Evolutionary conservation across 768 basidiomycete genomes (phyloP).

Genomic region (Mycena galericulata): DNA sequence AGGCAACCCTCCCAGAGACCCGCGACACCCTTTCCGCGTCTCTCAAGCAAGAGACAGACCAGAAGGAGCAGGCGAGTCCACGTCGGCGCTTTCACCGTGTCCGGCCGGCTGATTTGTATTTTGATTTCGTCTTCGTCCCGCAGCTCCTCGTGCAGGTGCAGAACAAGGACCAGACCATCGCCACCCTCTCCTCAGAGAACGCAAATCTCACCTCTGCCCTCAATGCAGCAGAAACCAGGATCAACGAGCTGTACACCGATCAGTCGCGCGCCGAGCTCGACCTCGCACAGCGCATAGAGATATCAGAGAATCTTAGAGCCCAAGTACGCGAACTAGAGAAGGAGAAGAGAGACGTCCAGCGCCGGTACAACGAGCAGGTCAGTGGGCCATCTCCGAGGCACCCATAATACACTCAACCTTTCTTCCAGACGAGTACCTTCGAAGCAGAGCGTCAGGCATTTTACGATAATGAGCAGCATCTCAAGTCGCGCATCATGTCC

Average conservation of each 20-base stretch:
- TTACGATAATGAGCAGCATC: slow-evolving; percentile 94
- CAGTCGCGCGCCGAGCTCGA: slow-evolving; percentile 87
- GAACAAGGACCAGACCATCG: slow-evolving; percentile 80
- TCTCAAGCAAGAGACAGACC: slow-evolving; percentile 82
- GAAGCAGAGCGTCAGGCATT: slow-evolving; percentile 93
- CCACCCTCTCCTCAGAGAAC: slow-evolving; percentile 72
- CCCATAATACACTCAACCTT: slow-evolving; percentile 16
- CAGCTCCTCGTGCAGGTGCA: slow-evolving; percentile 84
- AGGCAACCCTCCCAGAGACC: slow-evolving; percentile 61
- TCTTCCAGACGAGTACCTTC: slow-evolving; percentile 80
- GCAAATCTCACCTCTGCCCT: slow-evolving; percentile 72
- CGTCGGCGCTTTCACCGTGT: slow-evolving; percentile 20
- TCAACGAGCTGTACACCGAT: slow-evolving; percentile 85
- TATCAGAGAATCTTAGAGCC: slow-evolving; percentile 82
- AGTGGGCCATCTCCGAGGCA: slow-evolving; percentile 33
- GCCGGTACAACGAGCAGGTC: slow-evolving; percentile 92
- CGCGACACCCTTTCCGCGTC: slow-evolving; percentile 69
- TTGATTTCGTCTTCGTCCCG: slow-evolving; percentile 23
- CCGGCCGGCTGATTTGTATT: too few relatives aligned
- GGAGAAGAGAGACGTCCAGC: slow-evolving; percentile 85
- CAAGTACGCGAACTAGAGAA: slow-evolving; percentile 90
- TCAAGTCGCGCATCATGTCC: slow-evolving; percentile 90
- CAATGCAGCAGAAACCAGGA: slow-evolving; percentile 74
- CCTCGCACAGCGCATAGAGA: slow-evolving; percentile 83
- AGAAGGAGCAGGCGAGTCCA: slow-evolving; percentile 78